Base-by-base conservation (phyloP, 2,329 filamentous ascomycete genomes). In the Ophiostoma himal-ulmi region DNA sequence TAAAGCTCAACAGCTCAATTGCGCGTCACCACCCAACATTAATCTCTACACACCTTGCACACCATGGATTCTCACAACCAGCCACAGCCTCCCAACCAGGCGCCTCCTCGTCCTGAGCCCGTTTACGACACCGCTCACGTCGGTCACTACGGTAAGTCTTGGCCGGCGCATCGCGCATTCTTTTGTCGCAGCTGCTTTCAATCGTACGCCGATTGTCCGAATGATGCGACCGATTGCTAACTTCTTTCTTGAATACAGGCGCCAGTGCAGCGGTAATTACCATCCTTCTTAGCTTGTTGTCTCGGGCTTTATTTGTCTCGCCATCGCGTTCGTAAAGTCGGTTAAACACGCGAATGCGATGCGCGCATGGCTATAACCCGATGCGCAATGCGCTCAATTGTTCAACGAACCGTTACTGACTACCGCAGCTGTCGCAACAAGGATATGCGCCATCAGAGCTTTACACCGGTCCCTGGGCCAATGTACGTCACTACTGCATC, bases 381-480 rank as follows among this genome's bases (percentile, higher is more conserved):
- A 48, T 34, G 30, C n/a, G 36, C 62, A 39, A 4, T 41, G 26
- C 20, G 14, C 10, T 20, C 57, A 4, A 37, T 37, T 76, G 77
- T 36, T 20, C 3, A 11, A 30, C 22, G 37, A 54, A 14, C 34
- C 22, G 20, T 10, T 65, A 68, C 70, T 72, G 62, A 73, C 73
- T 73, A 67, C 72, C 83, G 77, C 79, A 95, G 91, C 90, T 97
- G 75, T 92, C 94, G 67, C 88, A 90, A 64, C 90, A 93, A 81
- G 93, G 93, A 71, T 95, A 92, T 80, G 92, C 93, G 66, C 93
- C 94, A n/a, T 90, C 93, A 65, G 94, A 97, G 80, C 87, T 97
- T 71, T 98, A 97, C 81, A 94, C 92, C 1, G 94, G 94, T 20
- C 90, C 93, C 73, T 98, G 94, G 94, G 91, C 93, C 76, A 99